A percentile compares a stretch with the other conserved stretches of the same genome.
These are phyloP conservation scores for Lactarius tabidus DNA, from an alignment of 768 basidiomycete genomes.

Conservation along the genomic window DNA sequence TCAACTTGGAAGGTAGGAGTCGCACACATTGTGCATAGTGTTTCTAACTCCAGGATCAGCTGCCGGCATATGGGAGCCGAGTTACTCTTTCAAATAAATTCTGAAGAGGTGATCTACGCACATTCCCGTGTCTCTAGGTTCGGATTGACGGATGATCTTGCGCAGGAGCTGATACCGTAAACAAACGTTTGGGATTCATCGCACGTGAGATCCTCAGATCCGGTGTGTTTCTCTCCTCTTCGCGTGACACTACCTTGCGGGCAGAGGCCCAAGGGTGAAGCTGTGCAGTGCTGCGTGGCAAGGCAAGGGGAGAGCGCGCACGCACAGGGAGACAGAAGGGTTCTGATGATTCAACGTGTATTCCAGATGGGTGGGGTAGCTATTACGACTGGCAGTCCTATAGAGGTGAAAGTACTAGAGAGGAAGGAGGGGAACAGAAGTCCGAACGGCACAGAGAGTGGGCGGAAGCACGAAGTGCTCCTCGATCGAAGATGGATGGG, in stretches of 20 bases:
- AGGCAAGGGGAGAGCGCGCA: too few relatives aligned
- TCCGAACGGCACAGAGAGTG: too few relatives aligned
- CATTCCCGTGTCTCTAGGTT: slow-evolving; percentile 81
- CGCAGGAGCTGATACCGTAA: not conserved
- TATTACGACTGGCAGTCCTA: too few relatives aligned
- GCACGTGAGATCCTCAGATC: slow-evolving; percentile 93
- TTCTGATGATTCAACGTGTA: too few relatives aligned
- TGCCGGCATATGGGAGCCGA: slow-evolving; percentile 86
- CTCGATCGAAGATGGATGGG: too few relatives aligned
- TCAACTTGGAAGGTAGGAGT: slow-evolving; percentile 80
- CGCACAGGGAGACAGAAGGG: not conserved
- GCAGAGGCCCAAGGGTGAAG: slow-evolving; percentile 76
- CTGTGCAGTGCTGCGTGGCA: too few relatives aligned
- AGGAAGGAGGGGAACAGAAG: too few relatives aligned
- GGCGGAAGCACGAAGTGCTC: too few relatives aligned
- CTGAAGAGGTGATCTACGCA: slow-evolving; percentile 89
- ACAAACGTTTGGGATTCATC: slow-evolving; percentile 85
- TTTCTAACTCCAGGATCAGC: slow-evolving; percentile 41
- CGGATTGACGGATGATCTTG: slow-evolving; percentile 3
- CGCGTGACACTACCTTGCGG: slow-evolving; percentile 93
- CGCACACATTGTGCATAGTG: not conserved
- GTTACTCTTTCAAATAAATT: slow-evolving; percentile 93
- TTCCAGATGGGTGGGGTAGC: too few relatives aligned
- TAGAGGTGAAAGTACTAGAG: too few relatives aligned
- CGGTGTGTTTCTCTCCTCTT: slow-evolving; percentile 84